Conservation (phyloP, 78 protist species). For the Ministeria vibrans region DNA sequence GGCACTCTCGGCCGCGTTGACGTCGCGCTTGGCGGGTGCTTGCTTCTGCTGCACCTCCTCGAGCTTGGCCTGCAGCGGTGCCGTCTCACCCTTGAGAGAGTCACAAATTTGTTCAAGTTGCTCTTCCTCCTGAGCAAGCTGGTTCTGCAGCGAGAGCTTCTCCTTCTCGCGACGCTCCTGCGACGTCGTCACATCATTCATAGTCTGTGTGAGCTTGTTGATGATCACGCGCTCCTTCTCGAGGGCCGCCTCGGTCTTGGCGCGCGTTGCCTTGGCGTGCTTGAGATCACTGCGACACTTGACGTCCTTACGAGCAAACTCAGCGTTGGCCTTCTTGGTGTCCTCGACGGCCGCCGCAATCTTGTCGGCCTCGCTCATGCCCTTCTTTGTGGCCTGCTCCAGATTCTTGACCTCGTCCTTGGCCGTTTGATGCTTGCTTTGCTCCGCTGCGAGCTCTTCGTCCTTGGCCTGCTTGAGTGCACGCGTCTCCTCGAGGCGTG, state of each 20-base stretch:
- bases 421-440: too few species aligned
- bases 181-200: not conserved
- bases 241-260: not conserved
- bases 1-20: not conserved
- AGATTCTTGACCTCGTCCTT: not conserved
- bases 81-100: conserved; percentile 43
- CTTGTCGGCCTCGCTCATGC: not conserved
- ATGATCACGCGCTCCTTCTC: not conserved
- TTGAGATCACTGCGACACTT: conserved; percentile 32
- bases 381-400: conserved; percentile 13
- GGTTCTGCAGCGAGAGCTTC: conserved; percentile 1
- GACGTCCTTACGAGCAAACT: conserved; percentile 35
- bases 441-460: conserved; percentile 4
- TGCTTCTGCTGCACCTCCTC: conserved; percentile 62
- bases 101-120: conserved; percentile 43
- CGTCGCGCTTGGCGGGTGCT: not conserved
- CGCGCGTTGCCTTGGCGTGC: conserved; percentile 1
- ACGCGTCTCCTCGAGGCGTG: not conserved
- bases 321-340: conserved; percentile 20
- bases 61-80: conserved; percentile 47
- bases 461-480: not conserved
- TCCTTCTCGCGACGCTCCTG: not conserved
- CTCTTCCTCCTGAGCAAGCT: conserved; percentile 32
- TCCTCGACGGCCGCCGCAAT: conserved; percentile 10
- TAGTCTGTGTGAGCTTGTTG: not conserved